A percentile compares a stretch with the other conserved stretches of the same genome.
phyloP scores from a whole-genome alignment of 2,329 filamentous ascomycete species.

The Chrysoporthe cubensis region DNA sequence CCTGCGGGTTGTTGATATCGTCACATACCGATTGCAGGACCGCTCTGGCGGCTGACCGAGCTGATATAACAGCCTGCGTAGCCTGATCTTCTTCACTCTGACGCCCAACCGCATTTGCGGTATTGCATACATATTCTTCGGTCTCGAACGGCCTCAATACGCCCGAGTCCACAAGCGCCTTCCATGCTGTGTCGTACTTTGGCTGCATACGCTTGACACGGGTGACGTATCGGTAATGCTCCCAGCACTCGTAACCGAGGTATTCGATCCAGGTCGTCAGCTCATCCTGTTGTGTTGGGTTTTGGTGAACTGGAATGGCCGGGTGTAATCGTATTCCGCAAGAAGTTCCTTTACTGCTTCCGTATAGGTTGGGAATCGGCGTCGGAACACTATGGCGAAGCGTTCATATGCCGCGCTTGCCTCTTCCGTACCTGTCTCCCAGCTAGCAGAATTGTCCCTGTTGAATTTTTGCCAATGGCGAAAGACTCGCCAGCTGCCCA shows the following conservation, averaged over 20 bases:
- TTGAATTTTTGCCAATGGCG: too few relatives aligned
- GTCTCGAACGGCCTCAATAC: constrained; percentile 37
- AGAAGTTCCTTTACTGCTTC: constrained; percentile 36
- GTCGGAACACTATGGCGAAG: not conserved
- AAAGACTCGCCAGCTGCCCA: too few relatives aligned
- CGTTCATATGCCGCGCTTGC: too few relatives aligned
- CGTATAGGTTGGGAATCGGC: constrained; percentile 30
- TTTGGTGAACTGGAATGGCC: constrained; percentile 37
- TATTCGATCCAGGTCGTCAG: constrained; percentile 47
- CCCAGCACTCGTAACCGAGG: constrained; percentile 36
- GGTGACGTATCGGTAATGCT: not conserved
- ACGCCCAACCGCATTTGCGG: not conserved
- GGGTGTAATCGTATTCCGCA: constrained; percentile 35
- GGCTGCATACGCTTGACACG: too few relatives aligned
- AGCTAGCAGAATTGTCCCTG: too few relatives aligned
- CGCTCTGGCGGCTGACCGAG: not conserved
- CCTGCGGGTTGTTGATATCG: too few relatives aligned
- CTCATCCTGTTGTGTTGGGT: constrained; percentile 37
- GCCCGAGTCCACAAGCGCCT: constrained; percentile 38
- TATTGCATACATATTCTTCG: constrained; percentile 32
- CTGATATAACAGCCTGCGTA: constrained; percentile 29
- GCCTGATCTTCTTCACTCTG: constrained; percentile 30
- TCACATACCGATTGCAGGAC: too few relatives aligned
- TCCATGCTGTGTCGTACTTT: constrained; percentile 34
- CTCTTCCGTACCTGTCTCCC: too few relatives aligned